Evolutionary conservation across 2,329 filamentous ascomycete genomes (phyloP).

Genomic region (Aaosphaeria arxii): DNA sequence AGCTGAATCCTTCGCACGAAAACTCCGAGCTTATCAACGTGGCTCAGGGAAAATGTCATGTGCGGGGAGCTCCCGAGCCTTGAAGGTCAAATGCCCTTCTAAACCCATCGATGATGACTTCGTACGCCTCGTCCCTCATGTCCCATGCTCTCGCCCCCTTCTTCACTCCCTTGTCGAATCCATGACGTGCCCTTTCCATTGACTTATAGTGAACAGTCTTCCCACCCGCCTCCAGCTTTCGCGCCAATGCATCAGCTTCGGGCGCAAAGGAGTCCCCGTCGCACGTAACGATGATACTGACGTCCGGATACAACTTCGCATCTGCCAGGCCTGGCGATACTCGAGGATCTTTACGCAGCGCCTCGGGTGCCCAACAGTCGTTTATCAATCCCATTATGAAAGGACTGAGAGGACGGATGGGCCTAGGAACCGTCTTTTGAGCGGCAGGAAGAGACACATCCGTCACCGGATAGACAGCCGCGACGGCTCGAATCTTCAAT

Average conservation of each 20-base stretch:
- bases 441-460: slow-evolving; percentile 29
- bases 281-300: slow-evolving; percentile 32
- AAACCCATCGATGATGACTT: no score
- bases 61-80: no score
- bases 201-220: slow-evolving; percentile 20
- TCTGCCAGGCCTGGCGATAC: slow-evolving; percentile 35
- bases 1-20: no score
- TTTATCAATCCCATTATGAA: slow-evolving; percentile 26
- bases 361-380: slow-evolving; percentile 30
- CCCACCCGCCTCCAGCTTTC: slow-evolving; percentile 14
- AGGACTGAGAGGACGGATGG: slow-evolving; percentile 12
- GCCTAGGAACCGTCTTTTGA: slow-evolving; percentile 24
- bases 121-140: slow-evolving; percentile 29
- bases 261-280: slow-evolving; percentile 36
- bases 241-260: slow-evolving; percentile 35
- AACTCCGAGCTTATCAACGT: no score
- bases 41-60: no score
- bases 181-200: slow-evolving; percentile 34
- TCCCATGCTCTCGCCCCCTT: slow-evolving; percentile 22
- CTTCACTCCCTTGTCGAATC: slow-evolving; percentile 35
- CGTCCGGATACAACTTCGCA: slow-evolving; percentile 16
- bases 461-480: slow-evolving; percentile 35
- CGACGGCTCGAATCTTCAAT: slow-evolving; percentile 22
- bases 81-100: no score
- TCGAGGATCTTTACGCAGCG: slow-evolving; percentile 27